Percentiles rank a stretch among this genome's conserved stretches.
Evolutionary conservation across 495 filamentous ascomycete genomes (phyloP).

Genomic region (Hypoxylon cercidicola): DNA sequence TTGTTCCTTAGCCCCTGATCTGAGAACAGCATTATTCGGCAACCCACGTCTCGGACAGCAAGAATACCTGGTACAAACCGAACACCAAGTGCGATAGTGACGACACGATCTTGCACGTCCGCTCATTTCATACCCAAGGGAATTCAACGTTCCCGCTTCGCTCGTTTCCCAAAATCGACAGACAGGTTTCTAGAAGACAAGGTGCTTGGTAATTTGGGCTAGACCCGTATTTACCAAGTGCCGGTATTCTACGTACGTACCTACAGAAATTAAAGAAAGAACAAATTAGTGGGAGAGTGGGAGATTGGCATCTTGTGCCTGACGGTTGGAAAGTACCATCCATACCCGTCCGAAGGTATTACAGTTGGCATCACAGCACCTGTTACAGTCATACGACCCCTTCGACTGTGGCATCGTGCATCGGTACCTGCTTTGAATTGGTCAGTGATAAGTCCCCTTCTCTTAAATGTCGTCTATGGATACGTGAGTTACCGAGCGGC

Average conservation of each 20-base stretch:
- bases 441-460: constrained; percentile 22
- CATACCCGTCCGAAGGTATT: constrained; percentile 9
- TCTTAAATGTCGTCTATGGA: constrained; percentile 7
- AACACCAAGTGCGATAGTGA: constrained; percentile 36
- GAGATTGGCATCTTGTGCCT: constrained; percentile 19
- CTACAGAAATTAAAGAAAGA: constrained; percentile 12
- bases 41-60: constrained; percentile 43
- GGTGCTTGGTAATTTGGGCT: constrained; percentile 23
- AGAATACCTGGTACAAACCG: constrained; percentile 32
- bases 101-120: constrained; percentile 34
- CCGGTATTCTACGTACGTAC: constrained; percentile 12
- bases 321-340: constrained; percentile 16
- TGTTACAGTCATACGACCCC: constrained; percentile 16
- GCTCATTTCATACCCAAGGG: constrained; percentile 33
- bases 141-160: constrained; percentile 24
- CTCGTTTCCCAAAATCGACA: constrained; percentile 40
- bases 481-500: constrained; percentile 9
- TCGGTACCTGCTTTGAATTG: constrained; percentile 18
- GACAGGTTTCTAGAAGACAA: constrained; percentile 8
- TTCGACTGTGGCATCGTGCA: constrained; percentile 28
- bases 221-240: constrained; percentile 19
- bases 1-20: constrained; percentile 43
- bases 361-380: constrained; percentile 27
- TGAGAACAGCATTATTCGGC: constrained; percentile 45
- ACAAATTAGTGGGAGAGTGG: constrained; percentile 6